Base-by-base conservation (phyloP, 1,284 basidiomycete species). In the Volvariella volvacea region DNA sequence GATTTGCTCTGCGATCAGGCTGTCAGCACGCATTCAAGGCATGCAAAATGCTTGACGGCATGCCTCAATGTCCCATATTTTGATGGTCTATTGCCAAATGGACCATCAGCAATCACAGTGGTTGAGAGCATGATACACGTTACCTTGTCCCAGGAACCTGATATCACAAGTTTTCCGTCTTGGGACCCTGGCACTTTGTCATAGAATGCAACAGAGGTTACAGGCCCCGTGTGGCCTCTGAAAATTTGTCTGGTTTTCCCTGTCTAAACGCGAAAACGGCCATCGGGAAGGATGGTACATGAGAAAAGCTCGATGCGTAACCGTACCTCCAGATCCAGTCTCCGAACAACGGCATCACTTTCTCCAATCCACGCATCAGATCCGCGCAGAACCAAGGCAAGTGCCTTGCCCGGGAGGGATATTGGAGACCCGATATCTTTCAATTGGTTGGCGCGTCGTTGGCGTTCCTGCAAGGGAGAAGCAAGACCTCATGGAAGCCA, bases 141-240 rank as follows among this genome's bases (percentile, higher is more conserved):
- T 54, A 79, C 87, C 64, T 86, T 83, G 61, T 96, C 92, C 92
- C 92, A 96, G 34, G 92, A 92, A 16, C 88, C 90, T 34, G 88
- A 90, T 49, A 94, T 74, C 30, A 96, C 64, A 4, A 83, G 61
- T 48, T 70, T 67, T 37, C 57, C 61, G 45, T 70, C 67, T 17
- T 63, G 65, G 33, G 55, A 56, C 3, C 56, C 57, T 17, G 46
- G 38, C 21, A 34, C 46, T 20, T 66, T 66, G 44, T 76, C 70
- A 49, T 66, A 77, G 55, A 95, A 80, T 3, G 80, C 78, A 21
- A 97, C 65, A 20, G 74, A 81, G 1, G 92, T 93, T 36, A 93
- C 88, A 15, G 93, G 93, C 1, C 87, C 93, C 8, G 74, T 76
- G 60, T 97, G 93, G 0, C 89, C 91, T 55, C 73, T 80, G 65